Percentiles rank a stretch among this genome's conserved stretches.
Conservation (phyloP, 2,329 filamentous ascomycete species). For the Colletotrichum simmondsii region DNA sequence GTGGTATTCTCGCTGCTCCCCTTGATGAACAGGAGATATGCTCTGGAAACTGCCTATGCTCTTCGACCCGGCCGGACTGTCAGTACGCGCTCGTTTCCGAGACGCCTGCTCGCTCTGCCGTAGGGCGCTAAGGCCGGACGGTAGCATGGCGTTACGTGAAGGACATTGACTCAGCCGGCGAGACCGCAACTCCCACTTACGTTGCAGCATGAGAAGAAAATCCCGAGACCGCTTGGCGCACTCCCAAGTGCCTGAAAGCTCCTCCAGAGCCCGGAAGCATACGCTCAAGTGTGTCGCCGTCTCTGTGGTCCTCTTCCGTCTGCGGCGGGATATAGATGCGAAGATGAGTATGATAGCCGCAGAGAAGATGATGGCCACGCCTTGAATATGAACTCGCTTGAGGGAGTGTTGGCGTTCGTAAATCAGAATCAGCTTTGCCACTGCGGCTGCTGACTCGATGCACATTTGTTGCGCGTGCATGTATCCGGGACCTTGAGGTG, state of each 20-base stretch:
- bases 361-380: slow-evolving; percentile 39
- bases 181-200: slow-evolving; percentile 22
- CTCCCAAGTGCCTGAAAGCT: slow-evolving; percentile 37
- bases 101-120: neutral
- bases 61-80: neutral
- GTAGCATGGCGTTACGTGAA: neutral
- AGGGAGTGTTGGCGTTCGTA: slow-evolving; percentile 36
- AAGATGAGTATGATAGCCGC: slow-evolving; percentile 36
- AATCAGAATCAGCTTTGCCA: slow-evolving; percentile 35
- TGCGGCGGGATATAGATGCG: slow-evolving; percentile 30
- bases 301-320: slow-evolving; percentile 20
- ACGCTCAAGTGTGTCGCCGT: slow-evolving; percentile 34
- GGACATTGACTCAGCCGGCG: neutral
- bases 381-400: slow-evolving; percentile 37
- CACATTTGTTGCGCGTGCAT: slow-evolving; percentile 37
- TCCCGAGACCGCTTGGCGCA: slow-evolving; percentile 39
- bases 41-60: slow-evolving; percentile 6
- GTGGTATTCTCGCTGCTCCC: neutral
- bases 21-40: neutral
- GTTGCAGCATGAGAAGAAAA: slow-evolving; percentile 38
- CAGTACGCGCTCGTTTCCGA: slow-evolving; percentile 1
- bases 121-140: neutral
- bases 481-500: slow-evolving; percentile 38
- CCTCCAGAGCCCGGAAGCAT: slow-evolving; percentile 40
- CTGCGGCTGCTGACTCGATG: slow-evolving; percentile 37